Conservation (phyloP, 2,329 filamentous ascomycete species). For the Capronia americana region DNA sequence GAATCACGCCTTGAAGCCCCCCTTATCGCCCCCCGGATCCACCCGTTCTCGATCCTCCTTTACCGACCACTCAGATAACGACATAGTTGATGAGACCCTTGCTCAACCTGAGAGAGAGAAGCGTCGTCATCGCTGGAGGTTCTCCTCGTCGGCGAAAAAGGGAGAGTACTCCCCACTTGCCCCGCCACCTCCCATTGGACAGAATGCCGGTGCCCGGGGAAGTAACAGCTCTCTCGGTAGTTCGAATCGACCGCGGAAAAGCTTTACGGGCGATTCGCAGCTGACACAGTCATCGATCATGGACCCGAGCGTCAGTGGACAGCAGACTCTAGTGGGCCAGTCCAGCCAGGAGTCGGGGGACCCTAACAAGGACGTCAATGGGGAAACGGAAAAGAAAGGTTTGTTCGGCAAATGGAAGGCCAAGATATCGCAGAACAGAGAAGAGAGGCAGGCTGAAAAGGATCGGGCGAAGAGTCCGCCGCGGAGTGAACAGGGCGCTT, state of each 20-base stretch:
- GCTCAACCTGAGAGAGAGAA: conserved; percentile 63
- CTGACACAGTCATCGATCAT: conserved; percentile 48
- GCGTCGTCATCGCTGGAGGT: conserved; percentile 74
- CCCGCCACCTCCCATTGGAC: conserved; percentile 62
- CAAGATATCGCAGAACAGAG: conserved; percentile 62
- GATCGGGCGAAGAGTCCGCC: conserved; percentile 60
- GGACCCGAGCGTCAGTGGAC: conserved; percentile 43
- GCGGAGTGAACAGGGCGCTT: conserved; percentile 43
- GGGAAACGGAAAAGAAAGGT: conserved; percentile 62
- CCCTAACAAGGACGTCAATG: conserved; percentile 41
- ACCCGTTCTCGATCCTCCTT: conserved; percentile 72
- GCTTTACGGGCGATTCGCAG: conserved; percentile 53
- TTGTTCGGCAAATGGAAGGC: conserved; percentile 70
- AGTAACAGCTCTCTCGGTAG: conserved; percentile 74
- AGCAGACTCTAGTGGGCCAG: conserved; percentile 41
- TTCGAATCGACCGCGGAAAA: conserved; percentile 55
- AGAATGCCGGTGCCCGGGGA: conserved; percentile 67
- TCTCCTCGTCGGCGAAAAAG: conserved; percentile 62
- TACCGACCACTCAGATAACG: conserved; percentile 82
- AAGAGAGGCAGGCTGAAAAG: conserved; percentile 64
- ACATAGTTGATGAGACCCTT: conserved; percentile 65
- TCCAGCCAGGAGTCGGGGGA: conserved; percentile 50
- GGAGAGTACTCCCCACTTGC: conserved; percentile 59
- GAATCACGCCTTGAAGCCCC: conserved; percentile 64
- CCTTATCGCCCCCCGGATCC: conserved; percentile 76